Evolutionary conservation across 352 stramenopile genomes (phyloP), one percentile per base, ranked within the genome.

Genomic region (Globisporangium perplexum): DNA sequence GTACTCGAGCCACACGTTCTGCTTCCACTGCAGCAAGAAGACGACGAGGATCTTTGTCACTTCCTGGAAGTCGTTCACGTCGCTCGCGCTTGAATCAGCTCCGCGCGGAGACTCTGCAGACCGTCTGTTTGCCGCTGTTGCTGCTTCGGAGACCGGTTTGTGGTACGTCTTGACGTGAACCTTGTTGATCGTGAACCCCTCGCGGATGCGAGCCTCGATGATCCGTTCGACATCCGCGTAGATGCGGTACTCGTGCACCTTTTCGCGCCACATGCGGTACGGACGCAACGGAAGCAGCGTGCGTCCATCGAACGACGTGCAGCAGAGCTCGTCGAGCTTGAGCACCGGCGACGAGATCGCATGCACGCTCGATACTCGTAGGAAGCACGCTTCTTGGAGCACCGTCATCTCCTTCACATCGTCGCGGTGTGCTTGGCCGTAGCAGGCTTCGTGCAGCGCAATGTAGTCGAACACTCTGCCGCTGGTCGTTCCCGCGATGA

Each of bases 1-100:
- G 47, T 96, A 96, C 65, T 96, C 83, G 23, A 96, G 63, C 83
- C 86, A 96, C 39, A 96, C 79, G 53, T 93, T 88, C 41, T 91
- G 78, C 53, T 93, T 93, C 86, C 86, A 96, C 52, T 96, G 70
- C 20, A 96, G 55, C 38, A 93, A 64, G 42, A 92, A 96, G 7
- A 93, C 80, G 47, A 94, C 64, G 26, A 89, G 55, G 36, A 93
- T 75, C 47, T 93, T 90, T 3, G 70, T 86, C 14, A 80, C 61
- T 10, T 45, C 39, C 39, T 45, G 39, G 18, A 45, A 26, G n/a
- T 26, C 39, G 6, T 11, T 23, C 10, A 10, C 20, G 53, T 77
- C 63, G 22, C 42, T 56, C 43, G 33, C 43, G 63, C 20, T 20
- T 50, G 44, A 23, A 38, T 45, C 54, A 12, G 23, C 52, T 42